Percentiles rank a stretch among this genome's conserved stretches.
These are phyloP conservation scores for Asterochloris sp. DNA, from an alignment of 139 green algal genomes.

Conservation along the genomic window DNA sequence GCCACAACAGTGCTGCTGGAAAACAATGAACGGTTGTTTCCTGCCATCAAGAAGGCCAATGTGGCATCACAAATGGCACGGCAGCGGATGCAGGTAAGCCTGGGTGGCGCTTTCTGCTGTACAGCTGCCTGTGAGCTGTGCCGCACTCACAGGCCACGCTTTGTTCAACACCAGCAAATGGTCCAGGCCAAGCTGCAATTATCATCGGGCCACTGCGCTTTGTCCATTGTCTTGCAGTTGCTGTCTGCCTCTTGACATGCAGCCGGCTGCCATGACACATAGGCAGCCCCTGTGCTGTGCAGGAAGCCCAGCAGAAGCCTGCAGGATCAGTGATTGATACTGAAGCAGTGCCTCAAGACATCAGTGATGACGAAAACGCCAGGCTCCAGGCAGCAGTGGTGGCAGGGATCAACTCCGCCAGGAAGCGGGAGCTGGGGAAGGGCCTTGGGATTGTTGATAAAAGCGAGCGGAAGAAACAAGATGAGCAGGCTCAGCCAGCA, in stretches of 20 bases:
- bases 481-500: not conserved
- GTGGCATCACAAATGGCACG: constrained; percentile 42
- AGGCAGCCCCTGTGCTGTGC: too few relatives aligned
- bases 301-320: not conserved
- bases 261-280: too few relatives aligned
- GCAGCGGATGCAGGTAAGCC: not conserved
- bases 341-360: not conserved
- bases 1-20: constrained; percentile 58
- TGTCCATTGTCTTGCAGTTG: not conserved
- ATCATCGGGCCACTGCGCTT: not conserved
- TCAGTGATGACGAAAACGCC: not conserved
- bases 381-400: constrained; percentile 5
- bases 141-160: not conserved
- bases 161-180: not conserved
- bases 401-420: not conserved
- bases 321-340: not conserved
- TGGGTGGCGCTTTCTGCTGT: not conserved
- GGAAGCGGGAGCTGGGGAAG: not conserved
- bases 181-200: too few relatives aligned
- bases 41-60: constrained; percentile 75
- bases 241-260: not conserved
- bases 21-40: constrained; percentile 69
- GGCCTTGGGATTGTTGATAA: not conserved
- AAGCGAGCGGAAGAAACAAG: not conserved
- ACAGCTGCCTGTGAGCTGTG: not conserved